Evolutionary conservation across 176 grass and related monocot genomes (phyloP), one percentile per base, ranked within the genome.

Genomic region (Chloris gayana): DNA sequence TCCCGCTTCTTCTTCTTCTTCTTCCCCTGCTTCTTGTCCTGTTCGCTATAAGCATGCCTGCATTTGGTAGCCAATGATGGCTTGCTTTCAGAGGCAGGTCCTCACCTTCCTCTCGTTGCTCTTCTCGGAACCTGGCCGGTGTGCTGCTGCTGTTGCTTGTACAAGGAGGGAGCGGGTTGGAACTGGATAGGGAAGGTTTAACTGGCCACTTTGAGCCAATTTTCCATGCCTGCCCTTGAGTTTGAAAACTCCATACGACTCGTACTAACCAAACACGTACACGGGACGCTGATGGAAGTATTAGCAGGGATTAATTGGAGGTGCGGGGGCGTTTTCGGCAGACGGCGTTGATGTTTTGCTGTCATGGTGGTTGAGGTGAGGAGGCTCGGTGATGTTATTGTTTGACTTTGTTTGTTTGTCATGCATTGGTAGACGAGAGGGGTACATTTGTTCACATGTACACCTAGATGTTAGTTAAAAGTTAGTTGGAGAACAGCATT

Each of bases 61-160:
- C 86, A 84, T 88, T 79, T 82, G 83, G 57, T 67, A 69, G 72
- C 77, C 49, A 81, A 78, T 86, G 78, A 73, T 85, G 47, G 59
- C 77, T 85, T 77, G 64, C 64, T 89, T 81, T 71, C 77, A 80
- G 76, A 80, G 73, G 69, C 49, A 79, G 39, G 79, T 81, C 73
- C 75, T 73, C 83, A 22, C 62, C 72, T 33, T 85, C 64, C 57
- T 66, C 56, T 44, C 14, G 9, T 34, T 79, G 74, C 69, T 81
- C 90, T 82, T 87, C 82, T 74, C 63, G 85, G 80, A 75, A 73
- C 85, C 83, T 85, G 85, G 66, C 83, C 83, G 85, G 72, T 89
- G 87, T 75, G 85, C 80, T 90, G 90, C 85, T 90, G 82, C 92
- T 96, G 90, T 93, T 82, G 79, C 88, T 93, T 97, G 47, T 26